Evolutionary conservation across 2,329 filamentous ascomycete species (phyloP).

Genomic region (Tricladium varicosporioides): DNA sequence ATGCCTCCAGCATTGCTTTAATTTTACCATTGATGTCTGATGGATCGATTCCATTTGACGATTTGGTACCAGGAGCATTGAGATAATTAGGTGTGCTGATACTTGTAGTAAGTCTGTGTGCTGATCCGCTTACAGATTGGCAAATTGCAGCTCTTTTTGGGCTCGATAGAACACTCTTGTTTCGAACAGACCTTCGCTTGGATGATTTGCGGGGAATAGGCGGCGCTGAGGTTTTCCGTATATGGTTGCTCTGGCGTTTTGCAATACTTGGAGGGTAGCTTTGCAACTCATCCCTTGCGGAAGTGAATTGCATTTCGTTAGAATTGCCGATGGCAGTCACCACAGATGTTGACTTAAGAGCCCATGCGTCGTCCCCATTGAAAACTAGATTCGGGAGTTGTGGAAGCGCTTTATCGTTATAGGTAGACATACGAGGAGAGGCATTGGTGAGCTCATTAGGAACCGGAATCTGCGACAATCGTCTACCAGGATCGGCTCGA

Average conservation of each 20-base stretch:
- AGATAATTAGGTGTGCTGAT: constrained; percentile 6
- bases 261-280: background rate
- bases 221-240: constrained; percentile 20
- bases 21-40: constrained; percentile 18
- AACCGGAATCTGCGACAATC: constrained; percentile 14
- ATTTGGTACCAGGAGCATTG: background rate
- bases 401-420: constrained; percentile 16
- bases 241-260: constrained; percentile 2
- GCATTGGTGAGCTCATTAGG: constrained; percentile 3
- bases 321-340: constrained; percentile 13
- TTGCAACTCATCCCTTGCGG: constrained; percentile 2
- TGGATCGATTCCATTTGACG: background rate
- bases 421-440: background rate
- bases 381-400: constrained; percentile 17
- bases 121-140: background rate
- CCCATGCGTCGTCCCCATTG: constrained; percentile 22
- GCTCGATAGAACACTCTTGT: constrained; percentile 10
- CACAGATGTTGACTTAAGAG: constrained; percentile 14
- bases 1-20: constrained; percentile 18
- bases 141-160: background rate
- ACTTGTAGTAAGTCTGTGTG: constrained; percentile 1
- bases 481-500: constrained; percentile 12
- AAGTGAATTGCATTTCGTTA: constrained; percentile 7
- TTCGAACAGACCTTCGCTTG: constrained; percentile 17
- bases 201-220: constrained; percentile 26